Evolutionary conservation across 192 early-diverging fungal genomes (phyloP), one percentile per base, ranked within the genome.

Genomic region (Tieghemiomyces parasiticus): DNA sequence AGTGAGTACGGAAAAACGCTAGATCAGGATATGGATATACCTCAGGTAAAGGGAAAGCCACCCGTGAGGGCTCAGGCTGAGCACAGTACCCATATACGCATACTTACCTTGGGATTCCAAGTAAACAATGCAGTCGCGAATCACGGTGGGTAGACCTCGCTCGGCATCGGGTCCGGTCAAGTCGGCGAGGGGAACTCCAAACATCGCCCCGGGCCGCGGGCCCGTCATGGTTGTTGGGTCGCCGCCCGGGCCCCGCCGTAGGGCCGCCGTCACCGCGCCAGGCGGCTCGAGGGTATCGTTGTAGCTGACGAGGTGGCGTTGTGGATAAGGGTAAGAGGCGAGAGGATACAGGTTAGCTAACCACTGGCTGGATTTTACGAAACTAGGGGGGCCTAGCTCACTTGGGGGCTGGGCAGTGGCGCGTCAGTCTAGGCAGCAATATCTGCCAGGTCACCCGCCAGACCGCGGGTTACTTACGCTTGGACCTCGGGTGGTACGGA

Each of bases 141-240:
- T 78, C 26, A 92, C 82, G 2, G 67, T 66, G 8, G 93, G 93
- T 22, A 96, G 59, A 8, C 86, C 88, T 35, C 77, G 70, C 61
- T 85, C 86, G 29, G 82, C 85, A 38, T 81, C 74, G 10, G 66
- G 60, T 13, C 87, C 88, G 86, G 90, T 91, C 3, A 93, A 67
- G 28, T 64, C 67, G 42, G 87, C 80, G 54, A 96, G 61, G 0
- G 80, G 71, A 45, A 81, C 83, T 2, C 88, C 89, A 82, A 96
- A 96, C 35, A 82, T 77, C 10, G 20, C 31, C 16, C 31, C 34
- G 4, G 24, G 4, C 13, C 47, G 10, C 4, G 4, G 13, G 20
- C 4, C 47, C 47, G 22, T 6, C 47, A n/a, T 48, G 6, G 47
- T 13, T 9, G 10, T 22, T 13, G 47, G 4, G 47, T 4, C n/a